phyloP scores from a whole-genome alignment of 1,284 basidiomycete genomes.

The Irpex sp. region DNA sequence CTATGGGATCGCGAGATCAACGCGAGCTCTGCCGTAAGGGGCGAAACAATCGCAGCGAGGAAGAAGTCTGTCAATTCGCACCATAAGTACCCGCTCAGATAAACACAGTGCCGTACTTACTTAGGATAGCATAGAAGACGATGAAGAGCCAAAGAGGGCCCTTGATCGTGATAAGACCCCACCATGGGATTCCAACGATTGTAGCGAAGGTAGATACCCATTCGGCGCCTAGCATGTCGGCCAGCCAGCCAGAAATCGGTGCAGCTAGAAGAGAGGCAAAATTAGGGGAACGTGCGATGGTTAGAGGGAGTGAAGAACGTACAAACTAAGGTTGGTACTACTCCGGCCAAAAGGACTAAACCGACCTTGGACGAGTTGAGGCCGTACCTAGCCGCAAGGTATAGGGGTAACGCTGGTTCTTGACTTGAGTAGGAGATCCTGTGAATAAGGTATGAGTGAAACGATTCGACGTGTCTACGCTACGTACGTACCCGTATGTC shows the following conservation, averaged over 20 bases:
- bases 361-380: conserved; percentile 63
- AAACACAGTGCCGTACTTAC: conserved; percentile 33
- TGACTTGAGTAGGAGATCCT: conserved; percentile 52
- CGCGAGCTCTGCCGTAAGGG: conserved; percentile 63
- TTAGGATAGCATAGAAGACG: conserved; percentile 47
- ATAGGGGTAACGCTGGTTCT: conserved; percentile 68
- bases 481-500: conserved; percentile 51
- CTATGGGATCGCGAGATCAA: conserved; percentile 48
- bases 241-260: conserved; percentile 56
- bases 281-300: not conserved
- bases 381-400: conserved; percentile 58
- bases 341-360: conserved; percentile 67
- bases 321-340: conserved; percentile 68
- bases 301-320: not conserved
- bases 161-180: conserved; percentile 52
- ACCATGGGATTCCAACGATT: conserved; percentile 63
- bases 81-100: conserved; percentile 4
- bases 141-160: conserved; percentile 58
- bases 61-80: conserved; percentile 49
- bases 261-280: conserved; percentile 38
- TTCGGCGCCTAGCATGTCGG: conserved; percentile 62
- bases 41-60: conserved; percentile 51
- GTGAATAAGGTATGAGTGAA: not conserved
- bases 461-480: too few relatives aligned
- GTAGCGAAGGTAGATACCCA: conserved; percentile 47